phyloP scores from a whole-genome alignment of 2,329 filamentous ascomycete species.

The Clonostachys rosea region DNA sequence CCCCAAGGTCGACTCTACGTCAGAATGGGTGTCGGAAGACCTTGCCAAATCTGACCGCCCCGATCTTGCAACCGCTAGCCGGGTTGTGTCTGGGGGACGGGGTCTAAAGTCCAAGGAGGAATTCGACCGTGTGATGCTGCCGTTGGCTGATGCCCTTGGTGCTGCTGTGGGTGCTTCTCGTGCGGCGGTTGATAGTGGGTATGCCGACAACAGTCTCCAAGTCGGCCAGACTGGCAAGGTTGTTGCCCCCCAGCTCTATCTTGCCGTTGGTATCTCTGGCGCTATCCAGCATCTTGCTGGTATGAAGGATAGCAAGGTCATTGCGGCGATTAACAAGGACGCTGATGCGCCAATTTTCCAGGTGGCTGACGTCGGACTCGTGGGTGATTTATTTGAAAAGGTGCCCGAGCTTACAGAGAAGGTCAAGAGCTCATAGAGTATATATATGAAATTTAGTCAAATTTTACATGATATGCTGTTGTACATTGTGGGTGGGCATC shows the following conservation, averaged over 20 bases:
- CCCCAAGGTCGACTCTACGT: conserved; percentile 66
- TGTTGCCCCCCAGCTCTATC: conserved; percentile 90
- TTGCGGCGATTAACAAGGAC: conserved; percentile 98
- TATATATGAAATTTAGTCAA: neutral
- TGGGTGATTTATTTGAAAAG: conserved; percentile 93
- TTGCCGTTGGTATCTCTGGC: conserved; percentile 93
- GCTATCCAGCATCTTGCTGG: conserved; percentile 97
- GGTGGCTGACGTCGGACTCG: conserved; percentile 90
- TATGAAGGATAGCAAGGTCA: conserved; percentile 99
- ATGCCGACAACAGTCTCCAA: conserved; percentile 96
- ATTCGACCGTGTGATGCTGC: conserved; percentile 88
- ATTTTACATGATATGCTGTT: conserved; percentile 5
- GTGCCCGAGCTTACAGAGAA: conserved; percentile 96
- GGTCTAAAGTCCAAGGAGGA: conserved; percentile 98
- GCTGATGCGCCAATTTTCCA: conserved; percentile 97
- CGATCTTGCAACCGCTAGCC: conserved; percentile 83
- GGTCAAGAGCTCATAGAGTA: conserved; percentile 56
- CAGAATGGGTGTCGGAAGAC: conserved; percentile 92
- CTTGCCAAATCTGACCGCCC: conserved; percentile 90
- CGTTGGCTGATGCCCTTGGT: conserved; percentile 85
- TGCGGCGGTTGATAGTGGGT: conserved; percentile 93
- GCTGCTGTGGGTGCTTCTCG: conserved; percentile 95
- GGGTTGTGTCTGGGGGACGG: conserved; percentile 88
- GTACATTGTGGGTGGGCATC: conserved; percentile 2
- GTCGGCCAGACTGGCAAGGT: conserved; percentile 99